Evolutionary conservation across 495 filamentous ascomycete species (phyloP), one percentile per base, ranked within the genome.

Genomic region (Penicillium pulvis): DNA sequence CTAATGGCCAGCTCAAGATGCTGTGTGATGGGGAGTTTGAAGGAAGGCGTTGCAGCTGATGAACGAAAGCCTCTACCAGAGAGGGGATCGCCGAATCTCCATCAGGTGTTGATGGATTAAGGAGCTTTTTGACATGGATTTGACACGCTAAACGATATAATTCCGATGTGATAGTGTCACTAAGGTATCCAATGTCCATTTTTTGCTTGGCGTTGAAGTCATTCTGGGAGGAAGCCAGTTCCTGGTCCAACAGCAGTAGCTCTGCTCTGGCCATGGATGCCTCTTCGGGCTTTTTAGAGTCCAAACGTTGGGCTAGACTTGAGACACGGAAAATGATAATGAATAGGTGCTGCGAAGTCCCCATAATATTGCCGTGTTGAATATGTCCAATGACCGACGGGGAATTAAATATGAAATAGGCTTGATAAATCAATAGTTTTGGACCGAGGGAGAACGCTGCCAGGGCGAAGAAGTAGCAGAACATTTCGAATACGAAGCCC

Each of bases 401-500:
- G 7, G 43, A 45, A 41, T 61, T 57, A 26, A 61, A 55, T 14
- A 64, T 60, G 5, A 11, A 44, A 23, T 8, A 39, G 11, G 46
- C 59, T 42, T 41, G 47, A 54, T 26, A 8, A 9, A 61, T 12
- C 12, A 45, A 17, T 17, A 67, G 28, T 16, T 44, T 46, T 2
- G 61, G 12, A 0, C 56, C 55, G 16, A 61, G 64, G 1, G 64
- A 51, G 35, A 63, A 67, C 1, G 58, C 36, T 1, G 61, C 45
- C 8, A 67, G 19, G 20, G 61, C 39, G 52, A 63, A 67, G 24
- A 64, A 61, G 17, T 67, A 67, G 36, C 64, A 64, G 23, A 67
- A 67, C 20, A 61, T 36, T 16, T 63, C 64, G 1, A 59, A 46
- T 11, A 67, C 28, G 26, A 61, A 62, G 7, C 39, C 19, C 7